Base-by-base conservation (phyloP, 208 protist species). In the Leishmania turanica region DNA sequence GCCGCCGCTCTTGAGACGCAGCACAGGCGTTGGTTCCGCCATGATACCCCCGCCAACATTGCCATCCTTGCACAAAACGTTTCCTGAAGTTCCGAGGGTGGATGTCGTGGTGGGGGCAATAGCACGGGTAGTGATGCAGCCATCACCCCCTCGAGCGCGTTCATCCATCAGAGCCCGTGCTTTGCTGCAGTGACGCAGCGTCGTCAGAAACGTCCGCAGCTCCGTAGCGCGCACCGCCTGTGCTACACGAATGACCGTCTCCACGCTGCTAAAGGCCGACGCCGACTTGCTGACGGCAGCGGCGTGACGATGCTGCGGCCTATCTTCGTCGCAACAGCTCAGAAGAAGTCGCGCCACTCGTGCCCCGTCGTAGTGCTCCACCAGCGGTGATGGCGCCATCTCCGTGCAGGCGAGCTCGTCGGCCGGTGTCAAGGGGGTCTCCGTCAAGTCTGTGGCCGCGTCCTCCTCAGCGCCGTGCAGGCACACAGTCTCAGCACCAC, bases 151-250 rank as follows among this genome's bases (percentile, higher is more conserved):
- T 42, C 24, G 51, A 24, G 34, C 53, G 24, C 9, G 34, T 31
- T 56, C 51, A 62, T 47, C 24, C 54, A 49, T 7, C 8, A 56
- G 4, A 15, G 27, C 56, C 7, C 73, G 64, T 11, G 74, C 54
- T 47, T 82, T 86, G 56, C 82, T 80, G 69, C 45, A 31, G 24
- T 81, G 75, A 3, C 78, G 81, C 15, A 88, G 70, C 9, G 74
- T 66, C 9, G 74, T 78, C 31, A 84, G 75, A 49, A 89, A 84
- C 8, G 77, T 60, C 19, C 84, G 81, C 53, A 92, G 45, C 75
- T 88, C 89, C 8, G 64, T 78, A 2, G 74, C 81, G 3, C 89
- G 83, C 24, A 87, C 81, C n/a, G 87, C 86, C 31, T 87, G 81
- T 37, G 87, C 66, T 8, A 91, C 53, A 31, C 80, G 66, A 27